These are phyloP conservation scores for Aspergillus phoenicis DNA, from an alignment of 2,329 filamentous ascomycete species.

Conservation along the genomic window DNA sequence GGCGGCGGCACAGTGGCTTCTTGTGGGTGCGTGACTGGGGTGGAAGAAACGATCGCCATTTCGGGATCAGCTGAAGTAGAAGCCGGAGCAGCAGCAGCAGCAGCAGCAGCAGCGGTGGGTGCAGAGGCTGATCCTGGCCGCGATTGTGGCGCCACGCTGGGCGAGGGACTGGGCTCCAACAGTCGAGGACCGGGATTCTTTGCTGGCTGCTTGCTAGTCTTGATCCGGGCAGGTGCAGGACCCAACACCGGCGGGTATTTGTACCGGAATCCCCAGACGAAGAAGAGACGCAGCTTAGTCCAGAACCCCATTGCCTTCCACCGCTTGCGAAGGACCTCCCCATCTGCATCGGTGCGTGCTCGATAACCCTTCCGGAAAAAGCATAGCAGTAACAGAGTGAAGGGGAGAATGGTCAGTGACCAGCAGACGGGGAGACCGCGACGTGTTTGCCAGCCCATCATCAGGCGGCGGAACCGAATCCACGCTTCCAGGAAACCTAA, in stretches of 20 bases:
- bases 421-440: slow-evolving; percentile 36
- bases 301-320: slow-evolving; percentile 31
- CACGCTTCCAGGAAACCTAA: slow-evolving; percentile 34
- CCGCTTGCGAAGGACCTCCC: slow-evolving; percentile 26
- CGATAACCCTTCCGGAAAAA: slow-evolving; percentile 33
- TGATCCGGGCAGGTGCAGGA: slow-evolving; percentile 27
- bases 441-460: slow-evolving; percentile 38
- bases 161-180: slow-evolving; percentile 2
- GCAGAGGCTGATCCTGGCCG: slow-evolving; percentile 1
- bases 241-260: slow-evolving; percentile 33
- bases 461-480: slow-evolving; percentile 35
- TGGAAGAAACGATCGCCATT: not conserved
- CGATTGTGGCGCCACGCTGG: slow-evolving; percentile 7
- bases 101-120: not conserved
- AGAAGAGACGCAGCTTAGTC: slow-evolving; percentile 31
- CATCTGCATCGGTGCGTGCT: slow-evolving; percentile 30
- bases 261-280: slow-evolving; percentile 34
- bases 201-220: slow-evolving; percentile 25
- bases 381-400: slow-evolving; percentile 25
- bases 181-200: slow-evolving; percentile 29
- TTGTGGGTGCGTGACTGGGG: not conserved
- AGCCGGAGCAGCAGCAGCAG: not conserved
- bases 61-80: not conserved
- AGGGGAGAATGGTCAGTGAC: slow-evolving; percentile 28
- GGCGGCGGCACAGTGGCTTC: not conserved